Evolutionary conservation across 208 protist species (phyloP).

Genomic region (Novymonas esmeraldas): DNA sequence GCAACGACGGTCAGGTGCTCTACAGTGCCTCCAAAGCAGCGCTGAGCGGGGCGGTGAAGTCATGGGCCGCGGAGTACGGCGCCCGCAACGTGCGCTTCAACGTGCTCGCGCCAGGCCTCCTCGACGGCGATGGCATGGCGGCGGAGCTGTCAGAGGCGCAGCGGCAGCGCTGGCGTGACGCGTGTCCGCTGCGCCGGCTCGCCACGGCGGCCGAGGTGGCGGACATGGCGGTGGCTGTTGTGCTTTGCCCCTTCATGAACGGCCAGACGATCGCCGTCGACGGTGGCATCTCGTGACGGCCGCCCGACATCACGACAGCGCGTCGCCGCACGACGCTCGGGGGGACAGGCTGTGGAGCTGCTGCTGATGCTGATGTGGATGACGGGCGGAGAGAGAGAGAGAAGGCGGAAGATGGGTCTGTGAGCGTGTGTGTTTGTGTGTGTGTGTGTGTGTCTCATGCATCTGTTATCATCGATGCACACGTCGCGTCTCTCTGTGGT

Average conservation of each 20-base stretch:
- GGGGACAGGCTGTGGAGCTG: too few species aligned
- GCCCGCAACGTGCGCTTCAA: slow-evolving; percentile 89
- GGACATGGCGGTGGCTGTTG: slow-evolving; percentile 60
- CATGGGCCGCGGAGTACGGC: slow-evolving; percentile 85
- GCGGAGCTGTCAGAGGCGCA: slow-evolving; percentile 53
- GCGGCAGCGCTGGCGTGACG: slow-evolving; percentile 48
- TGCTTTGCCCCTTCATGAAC: slow-evolving; percentile 74
- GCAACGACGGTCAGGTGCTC: slow-evolving; percentile 89
- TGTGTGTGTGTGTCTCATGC: too few species aligned
- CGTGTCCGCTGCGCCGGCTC: slow-evolving; percentile 71
- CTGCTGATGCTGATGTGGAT: too few species aligned
- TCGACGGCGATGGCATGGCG: slow-evolving; percentile 88
- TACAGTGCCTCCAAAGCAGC: slow-evolving; percentile 93
- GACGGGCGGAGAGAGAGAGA: too few species aligned
- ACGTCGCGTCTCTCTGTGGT: too few species aligned
- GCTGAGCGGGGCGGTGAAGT: slow-evolving; percentile 80
- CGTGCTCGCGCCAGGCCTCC: slow-evolving; percentile 87
- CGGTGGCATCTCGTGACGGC: slow-evolving; percentile 60
- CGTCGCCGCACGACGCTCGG: too few species aligned
- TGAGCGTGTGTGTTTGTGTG: too few species aligned
- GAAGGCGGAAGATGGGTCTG: too few species aligned
- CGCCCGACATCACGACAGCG: not conserved
- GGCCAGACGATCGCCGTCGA: slow-evolving; percentile 84
- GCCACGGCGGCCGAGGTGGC: slow-evolving; percentile 81
- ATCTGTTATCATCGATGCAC: too few species aligned